Base-by-base conservation (phyloP, 2,329 filamentous ascomycete species). In the Cercospora nicotianae region DNA sequence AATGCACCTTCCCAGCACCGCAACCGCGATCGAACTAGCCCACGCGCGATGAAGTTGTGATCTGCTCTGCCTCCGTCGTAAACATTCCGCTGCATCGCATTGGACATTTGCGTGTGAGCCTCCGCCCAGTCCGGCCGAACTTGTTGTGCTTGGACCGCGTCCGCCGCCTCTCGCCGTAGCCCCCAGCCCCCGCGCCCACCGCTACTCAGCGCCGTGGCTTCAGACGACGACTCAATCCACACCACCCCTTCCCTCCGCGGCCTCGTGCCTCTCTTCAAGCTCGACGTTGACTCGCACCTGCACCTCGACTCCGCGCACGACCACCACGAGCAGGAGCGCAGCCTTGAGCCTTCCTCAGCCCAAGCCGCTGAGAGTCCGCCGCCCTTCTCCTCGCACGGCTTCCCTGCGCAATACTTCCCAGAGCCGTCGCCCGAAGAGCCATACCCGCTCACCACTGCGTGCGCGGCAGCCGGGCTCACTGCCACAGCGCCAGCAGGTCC, bases 321-420 rank as follows among this genome's bases (percentile, higher is more conserved):
- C 26, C 45, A 59, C 55, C 42, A 69, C 59, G 64, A 62, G 31
- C 59, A 67, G 67, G 64, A 70, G 64, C 71, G 70, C 65, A 67
- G 62, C 68, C 72, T 73, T 68, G 70, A 73, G 67, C 67, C 74
- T 64, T 73, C 75, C 68, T 68, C 75, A 64, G 70, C 75, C 67
- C 69, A 84, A 78, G 62, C 62, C 62, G 62, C 62, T 77, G 83
- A 86, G 71, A 87, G 86, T 69, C 87, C 87, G 70, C 87, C 87
- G 70, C 86, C 87, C 69, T 90, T 89, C 80, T 88, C 87, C 67
- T 88, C 87, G 30, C 86, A 89, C 78, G 87, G 87, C 79, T 87
- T 87, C 75, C 79, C 83, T 9, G 87, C 87, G 36, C 86, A 89
- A 77, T 88, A 87, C 79, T 87, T 86, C 74, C 79, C 83, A 48